These are phyloP conservation scores for Gossypium davidsonii DNA, from an alignment of 441 rosid species.

Conservation along the genomic window DNA sequence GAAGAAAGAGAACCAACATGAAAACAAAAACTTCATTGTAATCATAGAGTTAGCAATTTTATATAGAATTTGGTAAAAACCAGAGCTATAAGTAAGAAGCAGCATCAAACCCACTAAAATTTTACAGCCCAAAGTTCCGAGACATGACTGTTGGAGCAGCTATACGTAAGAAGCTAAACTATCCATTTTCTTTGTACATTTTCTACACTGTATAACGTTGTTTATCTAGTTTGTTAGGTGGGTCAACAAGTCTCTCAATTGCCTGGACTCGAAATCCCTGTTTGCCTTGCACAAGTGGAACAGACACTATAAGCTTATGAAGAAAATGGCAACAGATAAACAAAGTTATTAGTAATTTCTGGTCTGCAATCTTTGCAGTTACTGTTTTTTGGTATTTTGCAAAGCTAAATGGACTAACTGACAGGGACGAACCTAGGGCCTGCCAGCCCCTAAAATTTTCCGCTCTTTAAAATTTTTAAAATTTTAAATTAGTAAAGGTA, in stretches of 20 bases:
- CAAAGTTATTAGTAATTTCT: neutral
- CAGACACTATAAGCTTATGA: neutral
- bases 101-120: neutral
- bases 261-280: conserved; percentile 24
- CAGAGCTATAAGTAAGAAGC: neutral
- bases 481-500: too few relatives aligned
- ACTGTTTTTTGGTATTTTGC: neutral
- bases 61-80: neutral
- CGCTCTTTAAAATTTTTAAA: too few relatives aligned
- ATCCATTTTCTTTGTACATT: neutral
- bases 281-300: neutral
- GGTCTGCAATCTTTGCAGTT: neutral
- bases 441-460: too few relatives aligned
- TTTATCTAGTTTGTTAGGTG: conserved; percentile 18
- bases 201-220: neutral
- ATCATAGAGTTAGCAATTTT: neutral
- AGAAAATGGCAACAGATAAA: neutral
- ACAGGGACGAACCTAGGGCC: too few relatives aligned
- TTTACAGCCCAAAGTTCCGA: neutral
- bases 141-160: neutral
- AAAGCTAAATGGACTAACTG: neutral
- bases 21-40: neutral
- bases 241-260: conserved; percentile 29
- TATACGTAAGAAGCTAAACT: neutral
- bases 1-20: neutral